Conservation (phyloP, 768 basidiomycete species). For the Pholiota molesta region DNA sequence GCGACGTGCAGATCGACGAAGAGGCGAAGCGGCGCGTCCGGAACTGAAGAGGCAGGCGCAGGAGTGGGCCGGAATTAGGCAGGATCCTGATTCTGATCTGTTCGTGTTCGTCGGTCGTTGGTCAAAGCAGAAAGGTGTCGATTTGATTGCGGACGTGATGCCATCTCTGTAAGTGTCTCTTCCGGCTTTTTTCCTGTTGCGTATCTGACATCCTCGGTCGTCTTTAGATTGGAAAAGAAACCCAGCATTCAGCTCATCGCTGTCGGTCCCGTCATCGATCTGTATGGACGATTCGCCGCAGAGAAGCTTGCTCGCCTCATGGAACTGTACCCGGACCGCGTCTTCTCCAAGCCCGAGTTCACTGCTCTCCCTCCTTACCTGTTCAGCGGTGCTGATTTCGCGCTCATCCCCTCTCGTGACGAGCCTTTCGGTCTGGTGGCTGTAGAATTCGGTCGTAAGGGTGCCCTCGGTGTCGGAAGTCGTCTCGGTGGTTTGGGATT, state of each 20-base stretch:
- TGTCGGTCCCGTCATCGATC: conserved; percentile 93
- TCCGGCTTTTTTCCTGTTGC: neutral
- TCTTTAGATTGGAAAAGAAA: conserved; percentile 76
- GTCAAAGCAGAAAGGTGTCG: conserved; percentile 99
- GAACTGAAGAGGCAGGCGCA: conserved; percentile 92
- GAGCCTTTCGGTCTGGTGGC: conserved; percentile 96
- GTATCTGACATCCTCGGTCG: conserved; percentile 10
- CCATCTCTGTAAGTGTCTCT: conserved; percentile 68
- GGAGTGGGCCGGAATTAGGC: conserved; percentile 93
- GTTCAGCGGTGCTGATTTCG: conserved; percentile 95
- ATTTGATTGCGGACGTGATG: conserved; percentile 95
- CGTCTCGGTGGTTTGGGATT: conserved; percentile 93
- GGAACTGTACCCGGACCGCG: conserved; percentile 94
- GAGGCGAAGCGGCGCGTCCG: conserved; percentile 89
- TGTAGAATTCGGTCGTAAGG: conserved; percentile 95
- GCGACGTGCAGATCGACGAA: conserved; percentile 77
- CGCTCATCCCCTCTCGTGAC: conserved; percentile 93
- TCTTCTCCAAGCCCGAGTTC: conserved; percentile 96
- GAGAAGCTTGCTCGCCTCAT: conserved; percentile 92
- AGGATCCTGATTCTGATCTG: conserved; percentile 86
- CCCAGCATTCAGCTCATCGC: conserved; percentile 84
- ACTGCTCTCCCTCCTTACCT: conserved; percentile 91
- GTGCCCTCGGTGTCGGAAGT: conserved; percentile 93
- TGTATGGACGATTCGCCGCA: conserved; percentile 94
- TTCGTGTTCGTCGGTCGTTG: conserved; percentile 98